Base-by-base conservation (phyloP, 192 early-diverging fungal species). In the Backusella luteola region DNA sequence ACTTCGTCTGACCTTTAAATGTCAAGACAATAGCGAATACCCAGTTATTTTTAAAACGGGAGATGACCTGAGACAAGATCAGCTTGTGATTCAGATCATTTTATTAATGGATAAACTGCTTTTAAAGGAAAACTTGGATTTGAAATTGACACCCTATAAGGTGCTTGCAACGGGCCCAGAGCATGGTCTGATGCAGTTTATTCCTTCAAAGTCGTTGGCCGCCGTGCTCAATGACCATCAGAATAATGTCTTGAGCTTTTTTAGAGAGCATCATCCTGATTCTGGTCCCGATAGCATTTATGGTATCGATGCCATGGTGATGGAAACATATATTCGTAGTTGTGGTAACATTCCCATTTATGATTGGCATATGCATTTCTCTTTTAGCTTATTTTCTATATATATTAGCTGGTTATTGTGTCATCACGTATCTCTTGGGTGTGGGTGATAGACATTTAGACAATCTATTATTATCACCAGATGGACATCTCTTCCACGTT, bases 391-490 rank as follows among this genome's bases (percentile, higher is more conserved):
- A 29, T 21, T 23, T 26, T 11, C 4, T 41, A 29, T 21, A 15
- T 35, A 38, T 29, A 49, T 29, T 71, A 95, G 92, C 98, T 59
- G 98, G 97, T 3, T 99, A 99, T 85, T 99, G 96, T 80, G 97
- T 99, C 11, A 98, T 99, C 66, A 99, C 96, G 8, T 99, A 99
- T 83, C 79, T 99, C 15, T 87, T 99, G 9, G 98, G 97, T 34
- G 94, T 99, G 15, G 98, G 98, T 36, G 98, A 99, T 83, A 91
- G 98, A 3, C 98, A 99, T 83, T 84, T 99, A 76, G 98, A 99
- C 78, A 99, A 99, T 81, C 74, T 99, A 35, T 81, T 99, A 23
- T 79, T 99, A 59, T 96, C 97, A 2, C 89, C 91, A 39, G 86
- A 91, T 53, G 97, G 94, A 23, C 86, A 93, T 72, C 81, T 99